Conservation (phyloP, 2,329 filamentous ascomycete species). For the Ceratocystis huliohia region DNA sequence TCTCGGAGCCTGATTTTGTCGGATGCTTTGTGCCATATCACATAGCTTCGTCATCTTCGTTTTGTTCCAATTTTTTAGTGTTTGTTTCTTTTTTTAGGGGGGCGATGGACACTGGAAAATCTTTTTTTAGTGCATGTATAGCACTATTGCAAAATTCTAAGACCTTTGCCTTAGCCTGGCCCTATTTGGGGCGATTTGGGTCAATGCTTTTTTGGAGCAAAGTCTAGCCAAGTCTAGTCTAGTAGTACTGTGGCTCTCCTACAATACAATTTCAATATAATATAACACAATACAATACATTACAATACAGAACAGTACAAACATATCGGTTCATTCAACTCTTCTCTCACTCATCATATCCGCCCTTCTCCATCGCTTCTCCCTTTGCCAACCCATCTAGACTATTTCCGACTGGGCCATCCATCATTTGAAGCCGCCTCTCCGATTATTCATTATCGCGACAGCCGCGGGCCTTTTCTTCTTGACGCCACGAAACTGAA, state of each 20-base stretch:
- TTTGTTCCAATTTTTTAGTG: slow-evolving; percentile 2
- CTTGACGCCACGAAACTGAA: neutral
- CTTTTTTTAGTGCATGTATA: neutral
- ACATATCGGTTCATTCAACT: neutral
- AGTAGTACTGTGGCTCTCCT: too few relatives aligned
- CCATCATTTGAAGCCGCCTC: neutral
- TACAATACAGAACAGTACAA: too few relatives aligned
- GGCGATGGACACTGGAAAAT: neutral
- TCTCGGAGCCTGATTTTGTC: too few relatives aligned
- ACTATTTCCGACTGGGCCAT: neutral
- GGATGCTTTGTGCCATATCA: too few relatives aligned
- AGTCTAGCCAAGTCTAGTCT: neutral
- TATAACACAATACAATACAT: too few relatives aligned
- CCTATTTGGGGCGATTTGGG: neutral
- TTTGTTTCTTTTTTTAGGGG: slow-evolving; percentile 1
- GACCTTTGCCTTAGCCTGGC: neutral
- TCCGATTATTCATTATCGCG: slow-evolving; percentile 3
- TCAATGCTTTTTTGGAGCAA: slow-evolving; percentile 7
- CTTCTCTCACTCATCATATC: neutral
- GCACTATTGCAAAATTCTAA: neutral
- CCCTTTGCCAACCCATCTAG: neutral
- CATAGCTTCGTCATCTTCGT: neutral
- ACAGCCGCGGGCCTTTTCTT: neutral
- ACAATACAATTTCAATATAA: too few relatives aligned
- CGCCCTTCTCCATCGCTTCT: neutral